A percentile compares a stretch with the other conserved stretches of the same genome.
These are phyloP conservation scores for Paramyrothecium sp. DNA, from an alignment of 2,329 filamentous ascomycete species.

Conservation along the genomic window DNA sequence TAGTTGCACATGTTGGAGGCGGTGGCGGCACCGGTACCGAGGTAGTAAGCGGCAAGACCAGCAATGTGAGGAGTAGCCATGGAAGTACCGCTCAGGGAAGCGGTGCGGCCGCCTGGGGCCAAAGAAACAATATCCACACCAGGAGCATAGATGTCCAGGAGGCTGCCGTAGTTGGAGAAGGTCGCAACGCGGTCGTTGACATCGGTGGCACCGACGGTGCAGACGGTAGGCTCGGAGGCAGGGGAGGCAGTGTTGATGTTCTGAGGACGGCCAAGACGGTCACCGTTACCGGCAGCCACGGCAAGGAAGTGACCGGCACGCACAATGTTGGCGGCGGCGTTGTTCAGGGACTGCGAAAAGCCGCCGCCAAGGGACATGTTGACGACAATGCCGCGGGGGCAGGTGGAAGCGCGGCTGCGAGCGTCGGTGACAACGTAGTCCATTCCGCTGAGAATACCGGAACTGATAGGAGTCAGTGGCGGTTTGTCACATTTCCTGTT, in stretches of 20 bases:
- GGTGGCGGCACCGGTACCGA: conserved; percentile 38
- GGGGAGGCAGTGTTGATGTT: conserved; percentile 40
- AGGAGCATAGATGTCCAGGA: conserved; percentile 37
- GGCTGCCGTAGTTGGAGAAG: conserved; percentile 44
- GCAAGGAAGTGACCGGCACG: conserved; percentile 35
- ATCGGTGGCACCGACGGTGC: conserved; percentile 45
- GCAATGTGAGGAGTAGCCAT: conserved; percentile 35
- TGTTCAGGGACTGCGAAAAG: conserved; percentile 29
- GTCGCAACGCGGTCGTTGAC: conserved; percentile 30
- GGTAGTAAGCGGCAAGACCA: conserved; percentile 35
- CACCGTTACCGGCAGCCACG: conserved; percentile 42
- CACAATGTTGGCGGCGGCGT: conserved; percentile 34
- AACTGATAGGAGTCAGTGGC: conserved; percentile 3
- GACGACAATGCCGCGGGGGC: conserved; percentile 28
- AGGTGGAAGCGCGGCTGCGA: conserved; percentile 11
- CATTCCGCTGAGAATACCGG: conserved; percentile 33
- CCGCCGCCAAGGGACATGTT: conserved; percentile 41
- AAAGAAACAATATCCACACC: conserved; percentile 34
- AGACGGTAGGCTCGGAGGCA: conserved; percentile 36
- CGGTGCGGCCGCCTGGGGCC: conserved; percentile 36
- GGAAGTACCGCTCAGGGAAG: conserved; percentile 37
- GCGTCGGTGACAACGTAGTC: conserved; percentile 32
- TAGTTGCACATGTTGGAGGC: conserved; percentile 33
- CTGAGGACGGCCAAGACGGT: conserved; percentile 10
- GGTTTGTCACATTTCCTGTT: not conserved